Base-by-base conservation (phyloP, 2,329 filamentous ascomycete genomes). In the Nothopassalora personata region DNA sequence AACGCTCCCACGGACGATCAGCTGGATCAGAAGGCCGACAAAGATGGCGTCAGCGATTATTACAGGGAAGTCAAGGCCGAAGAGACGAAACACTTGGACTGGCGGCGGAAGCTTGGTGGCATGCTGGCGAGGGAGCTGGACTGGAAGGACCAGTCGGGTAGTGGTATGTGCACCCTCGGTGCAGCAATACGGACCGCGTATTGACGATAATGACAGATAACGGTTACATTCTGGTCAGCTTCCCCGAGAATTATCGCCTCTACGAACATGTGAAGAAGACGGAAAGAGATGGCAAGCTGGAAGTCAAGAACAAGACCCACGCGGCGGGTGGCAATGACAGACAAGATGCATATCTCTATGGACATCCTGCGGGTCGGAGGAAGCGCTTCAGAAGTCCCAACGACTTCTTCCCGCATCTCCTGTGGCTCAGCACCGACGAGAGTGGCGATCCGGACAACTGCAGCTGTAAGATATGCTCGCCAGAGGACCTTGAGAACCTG, bases 321-420 rank as follows among this genome's bases (percentile, higher is more conserved):
- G 78, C 76, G 6, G 77, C 75, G 36, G 80, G 78, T 34, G 77
- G 76, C 10, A 80, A 79, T 61, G 80, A 83, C 66, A 73, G 82
- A 56, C 80, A 83, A 64, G 83, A 86, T 67, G 81, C 81, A 33
- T 85, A 85, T 63, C 75, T 86, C 5, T 85, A 85, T 67, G 83
- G 83, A 19, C 82, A 85, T 66, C 83, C 82, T 2, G 72, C 77
- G 49, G 83, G 82, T 15, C 75, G 79, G 18, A 80, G 78, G 69
- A 84, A 84, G 71, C 77, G 82, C 52, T 86, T 80, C 67, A 72
- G 83, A 56, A 85, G 81, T 66, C 82, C 83, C 0, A 77, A 77
- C 54, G 83, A 85, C 62, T 85, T 85, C 73, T 83, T 84, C 61
- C 81, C 81, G 2, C 83, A 86, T 68, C 71, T 85, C 3, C 69